phyloP scores from a whole-genome alignment of 2,329 filamentous ascomycete genomes.

The Paramyrothecium sp. region DNA sequence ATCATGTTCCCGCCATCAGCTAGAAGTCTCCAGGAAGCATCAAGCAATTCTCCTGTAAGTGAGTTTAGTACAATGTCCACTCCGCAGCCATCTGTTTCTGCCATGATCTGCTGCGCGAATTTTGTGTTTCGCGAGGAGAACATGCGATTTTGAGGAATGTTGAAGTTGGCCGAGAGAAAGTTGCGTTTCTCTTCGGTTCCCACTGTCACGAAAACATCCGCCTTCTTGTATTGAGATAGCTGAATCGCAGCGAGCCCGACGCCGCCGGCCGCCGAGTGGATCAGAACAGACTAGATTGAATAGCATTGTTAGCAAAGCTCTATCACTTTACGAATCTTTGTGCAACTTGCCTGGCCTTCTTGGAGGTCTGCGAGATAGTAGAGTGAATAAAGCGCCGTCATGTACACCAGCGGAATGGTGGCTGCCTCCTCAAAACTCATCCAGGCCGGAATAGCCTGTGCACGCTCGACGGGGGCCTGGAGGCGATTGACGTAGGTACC shows the following conservation, averaged over 20 bases:
- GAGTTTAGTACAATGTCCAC: constrained; percentile 35
- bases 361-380: constrained; percentile 6
- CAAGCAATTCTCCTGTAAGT: constrained; percentile 29
- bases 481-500: constrained; percentile 23
- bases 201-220: constrained; percentile 7
- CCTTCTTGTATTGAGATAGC: background rate
- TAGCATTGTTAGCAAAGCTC: too few species aligned
- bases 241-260: constrained; percentile 29
- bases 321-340: too few species aligned
- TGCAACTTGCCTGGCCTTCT: too few species aligned
- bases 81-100: constrained; percentile 23
- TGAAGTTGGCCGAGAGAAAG: constrained; percentile 14
- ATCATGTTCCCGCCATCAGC: constrained; percentile 30
- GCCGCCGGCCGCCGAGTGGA: constrained; percentile 28
- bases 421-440: constrained; percentile 33
- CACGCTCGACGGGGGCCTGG: constrained; percentile 15
- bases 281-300: constrained; percentile 25
- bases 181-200: constrained; percentile 8
- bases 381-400: constrained; percentile 26
- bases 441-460: constrained; percentile 30
- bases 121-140: constrained; percentile 25
- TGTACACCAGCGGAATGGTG: constrained; percentile 29
- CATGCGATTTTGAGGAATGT: constrained; percentile 28
- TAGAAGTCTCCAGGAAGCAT: constrained; percentile 30
- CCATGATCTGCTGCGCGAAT: constrained; percentile 25